These are phyloP conservation scores for Volvox africanus DNA, from an alignment of 139 green algal genomes.

Conservation along the genomic window DNA sequence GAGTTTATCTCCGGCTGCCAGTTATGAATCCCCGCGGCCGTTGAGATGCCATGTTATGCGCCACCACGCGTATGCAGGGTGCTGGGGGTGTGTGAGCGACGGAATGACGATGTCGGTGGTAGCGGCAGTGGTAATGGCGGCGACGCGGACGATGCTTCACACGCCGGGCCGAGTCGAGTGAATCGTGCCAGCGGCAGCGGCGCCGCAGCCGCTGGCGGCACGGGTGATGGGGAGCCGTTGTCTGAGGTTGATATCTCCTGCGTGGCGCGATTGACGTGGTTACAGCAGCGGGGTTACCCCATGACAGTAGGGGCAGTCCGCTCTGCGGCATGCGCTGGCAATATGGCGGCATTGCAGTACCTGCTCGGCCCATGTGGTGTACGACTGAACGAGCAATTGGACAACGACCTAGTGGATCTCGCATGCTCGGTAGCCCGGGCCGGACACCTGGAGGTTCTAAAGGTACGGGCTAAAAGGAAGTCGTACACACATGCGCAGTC, in stretches of 20 bases:
- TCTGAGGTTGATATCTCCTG: background rate
- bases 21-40: no score
- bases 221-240: background rate
- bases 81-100: no score
- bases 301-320: background rate
- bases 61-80: no score
- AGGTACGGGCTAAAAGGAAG: background rate
- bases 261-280: conserved; percentile 2
- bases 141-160: no score
- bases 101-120: no score
- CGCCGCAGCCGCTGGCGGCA: background rate
- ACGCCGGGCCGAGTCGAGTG: no score
- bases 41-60: no score
- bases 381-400: background rate
- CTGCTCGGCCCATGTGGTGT: background rate
- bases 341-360: background rate
- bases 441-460: background rate
- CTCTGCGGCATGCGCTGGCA: background rate
- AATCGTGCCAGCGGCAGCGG: no score
- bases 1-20: no score
- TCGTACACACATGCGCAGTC: no score
- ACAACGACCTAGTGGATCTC: background rate
- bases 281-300: conserved; percentile 7
- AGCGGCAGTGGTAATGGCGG: no score
- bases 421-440: background rate